Conservation (phyloP, 148 eudicot species). For the Vaccinium darrowii region DNA sequence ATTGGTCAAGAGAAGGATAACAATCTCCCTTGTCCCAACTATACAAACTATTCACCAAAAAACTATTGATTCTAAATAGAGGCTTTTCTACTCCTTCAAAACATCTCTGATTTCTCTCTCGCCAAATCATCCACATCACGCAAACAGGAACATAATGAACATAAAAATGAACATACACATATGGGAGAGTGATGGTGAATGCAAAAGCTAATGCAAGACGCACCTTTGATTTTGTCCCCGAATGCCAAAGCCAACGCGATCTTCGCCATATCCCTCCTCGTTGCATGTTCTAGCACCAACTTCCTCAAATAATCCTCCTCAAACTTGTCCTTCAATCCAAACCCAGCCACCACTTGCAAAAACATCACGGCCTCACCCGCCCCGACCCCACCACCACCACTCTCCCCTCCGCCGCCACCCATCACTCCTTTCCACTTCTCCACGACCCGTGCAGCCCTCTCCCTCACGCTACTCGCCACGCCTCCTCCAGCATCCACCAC, state of each 20-base stretch:
- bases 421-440: conserved; percentile 43
- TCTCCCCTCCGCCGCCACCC: conserved; percentile 17
- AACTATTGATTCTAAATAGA: no score
- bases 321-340: conserved; percentile 49
- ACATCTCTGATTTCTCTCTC: no score
- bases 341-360: conserved; percentile 53
- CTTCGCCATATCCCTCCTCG: conserved; percentile 57
- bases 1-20: no score
- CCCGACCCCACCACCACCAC: conserved; percentile 33
- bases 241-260: conserved; percentile 49
- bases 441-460: conserved; percentile 36
- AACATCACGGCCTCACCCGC: conserved; percentile 52
- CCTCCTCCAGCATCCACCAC: conserved; percentile 10
- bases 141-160: no score
- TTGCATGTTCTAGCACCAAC: conserved; percentile 43
- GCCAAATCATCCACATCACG: no score
- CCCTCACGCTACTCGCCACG: conserved; percentile 31
- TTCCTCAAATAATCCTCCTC: conserved; percentile 51
- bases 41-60: no score
- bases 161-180: neutral
- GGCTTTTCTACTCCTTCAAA: no score
- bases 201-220: neutral
- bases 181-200: neutral
- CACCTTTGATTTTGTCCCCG: conserved; percentile 51
- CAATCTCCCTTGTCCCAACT: no score